Base-by-base conservation (phyloP, 2,329 filamentous ascomycete genomes). In the Didymella keratinophila region DNA sequence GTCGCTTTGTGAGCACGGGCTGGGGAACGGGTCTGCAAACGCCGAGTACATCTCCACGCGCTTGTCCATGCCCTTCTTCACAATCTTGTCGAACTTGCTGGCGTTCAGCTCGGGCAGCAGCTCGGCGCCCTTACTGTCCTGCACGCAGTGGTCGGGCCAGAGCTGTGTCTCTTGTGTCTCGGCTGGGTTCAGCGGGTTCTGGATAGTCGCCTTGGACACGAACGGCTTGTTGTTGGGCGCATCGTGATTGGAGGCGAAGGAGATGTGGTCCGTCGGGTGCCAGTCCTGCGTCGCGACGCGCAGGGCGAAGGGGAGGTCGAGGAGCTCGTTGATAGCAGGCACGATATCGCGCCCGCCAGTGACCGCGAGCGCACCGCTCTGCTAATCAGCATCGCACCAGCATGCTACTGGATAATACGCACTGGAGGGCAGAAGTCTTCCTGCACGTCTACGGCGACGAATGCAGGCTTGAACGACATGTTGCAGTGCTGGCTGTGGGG, bases 381-480 rank as follows among this genome's bases (percentile, higher is more conserved):
- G 68, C 36, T 37, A 32, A 64, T 74, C 62, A 68, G 68, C 49
- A 54, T 21, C 5, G 43, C 25, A 12, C 43, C 23, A 39, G 27
- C 7, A 8, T 30, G 37, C 43, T 52, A 3, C 23, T 23, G 25
- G 16, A 51, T 44, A 14, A 32, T 23, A 61, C 88, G 80, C 79
- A 95, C 92, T 12, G 93, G 93, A 58, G 91, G 91, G 76, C 92
- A 96, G 77, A 97, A 98, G 80, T 98, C 94, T 77, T 97, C 90
- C 78, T 98, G 95, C 72, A 96, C 84, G 77, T 97, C 93, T 52
- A 97, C 89, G 11, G 97, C 84, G 46, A 97, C 77, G 36, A 89
- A 77, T n/a, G 87, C 87, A 43, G 86, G 83, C 49, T 70, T 72
- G 62, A 73, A 77, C 18, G 46, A 34, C 56, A 58, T 58, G 45